These are phyloP conservation scores for Chrysosporium queenslandicum DNA, from an alignment of 2,329 filamentous ascomycete genomes.

Conservation along the genomic window DNA sequence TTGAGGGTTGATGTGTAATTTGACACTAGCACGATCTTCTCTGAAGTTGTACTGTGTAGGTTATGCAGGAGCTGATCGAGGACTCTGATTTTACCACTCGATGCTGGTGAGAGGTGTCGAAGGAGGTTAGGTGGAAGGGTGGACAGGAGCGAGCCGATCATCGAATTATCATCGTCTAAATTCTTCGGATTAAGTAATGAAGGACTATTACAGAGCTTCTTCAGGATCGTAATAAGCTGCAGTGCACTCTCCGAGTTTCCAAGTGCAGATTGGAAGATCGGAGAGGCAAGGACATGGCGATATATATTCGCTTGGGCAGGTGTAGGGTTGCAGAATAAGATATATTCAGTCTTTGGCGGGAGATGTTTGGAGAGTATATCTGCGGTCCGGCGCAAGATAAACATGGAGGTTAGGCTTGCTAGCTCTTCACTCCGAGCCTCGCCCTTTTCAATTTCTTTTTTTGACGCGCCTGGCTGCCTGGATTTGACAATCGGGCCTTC, in stretches of 20 bases:
- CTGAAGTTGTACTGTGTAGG: constrained; percentile 50
- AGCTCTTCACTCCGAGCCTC: constrained; percentile 53
- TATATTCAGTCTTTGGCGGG: constrained; percentile 57
- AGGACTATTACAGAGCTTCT: constrained; percentile 65
- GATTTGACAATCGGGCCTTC: constrained; percentile 55
- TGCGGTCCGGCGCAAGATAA: constrained; percentile 56
- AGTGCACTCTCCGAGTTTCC: constrained; percentile 54
- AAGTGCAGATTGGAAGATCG: constrained; percentile 52
- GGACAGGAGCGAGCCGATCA: constrained; percentile 40
- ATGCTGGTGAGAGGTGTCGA: constrained; percentile 44
- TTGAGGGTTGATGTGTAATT: constrained; percentile 66
- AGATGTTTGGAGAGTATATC: constrained; percentile 57
- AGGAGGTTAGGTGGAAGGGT: constrained; percentile 48
- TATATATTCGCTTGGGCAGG: constrained; percentile 51
- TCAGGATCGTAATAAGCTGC: constrained; percentile 60
- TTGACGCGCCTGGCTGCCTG: constrained; percentile 53
- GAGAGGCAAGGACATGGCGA: constrained; percentile 53
- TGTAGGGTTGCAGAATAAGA: constrained; percentile 56
- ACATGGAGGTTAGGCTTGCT: constrained; percentile 49
- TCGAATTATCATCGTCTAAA: constrained; percentile 40
- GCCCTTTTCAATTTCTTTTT: constrained; percentile 54
- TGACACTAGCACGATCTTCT: constrained; percentile 66
- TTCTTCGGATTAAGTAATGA: constrained; percentile 48
- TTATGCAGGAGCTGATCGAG: constrained; percentile 55
- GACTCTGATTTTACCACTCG: constrained; percentile 57